Conservation (phyloP, 2,329 filamentous ascomycete genomes). For the Fusarium sp. region DNA sequence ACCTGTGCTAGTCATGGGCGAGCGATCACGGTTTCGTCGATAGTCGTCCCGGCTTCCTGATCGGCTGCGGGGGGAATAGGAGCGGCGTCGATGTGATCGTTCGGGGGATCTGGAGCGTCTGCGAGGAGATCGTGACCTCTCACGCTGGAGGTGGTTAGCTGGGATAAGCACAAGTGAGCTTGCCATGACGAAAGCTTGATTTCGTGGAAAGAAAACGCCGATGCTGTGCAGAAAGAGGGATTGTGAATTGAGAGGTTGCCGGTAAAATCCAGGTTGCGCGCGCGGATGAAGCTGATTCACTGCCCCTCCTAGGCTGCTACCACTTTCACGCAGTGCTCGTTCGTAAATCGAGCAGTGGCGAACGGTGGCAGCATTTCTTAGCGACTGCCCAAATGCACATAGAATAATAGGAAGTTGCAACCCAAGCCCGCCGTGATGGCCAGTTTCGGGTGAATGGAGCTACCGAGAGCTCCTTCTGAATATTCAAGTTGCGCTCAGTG, state of each 20-base stretch:
- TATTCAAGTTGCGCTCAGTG: slow-evolving; percentile 28
- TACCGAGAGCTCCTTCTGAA: slow-evolving; percentile 21
- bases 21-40: slow-evolving; percentile 79
- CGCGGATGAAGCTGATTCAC: slow-evolving; percentile 32
- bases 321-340: slow-evolving; percentile 8
- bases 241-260: slow-evolving; percentile 13
- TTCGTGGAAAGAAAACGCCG: slow-evolving; percentile 10
- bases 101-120: slow-evolving; percentile 87
- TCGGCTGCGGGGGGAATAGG: slow-evolving; percentile 82
- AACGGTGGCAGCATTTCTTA: not conserved
- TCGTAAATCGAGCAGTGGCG: slow-evolving; percentile 4
- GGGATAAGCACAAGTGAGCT: slow-evolving; percentile 9
- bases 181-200: slow-evolving; percentile 32
- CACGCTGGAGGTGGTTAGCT: slow-evolving; percentile 69
- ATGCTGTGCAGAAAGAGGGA: slow-evolving; percentile 22
- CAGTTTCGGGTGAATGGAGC: slow-evolving; percentile 41
- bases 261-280: slow-evolving; percentile 14
- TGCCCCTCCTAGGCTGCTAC: slow-evolving; percentile 1
- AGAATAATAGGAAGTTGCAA: slow-evolving; percentile 6
- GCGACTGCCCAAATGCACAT: not conserved
- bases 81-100: slow-evolving; percentile 75
- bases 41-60: slow-evolving; percentile 81
- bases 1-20: slow-evolving; percentile 84
- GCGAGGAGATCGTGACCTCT: slow-evolving; percentile 83
- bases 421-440: slow-evolving; percentile 25